Conservation (phyloP, 78 protist species). For the Andalucia godoyi region DNA sequence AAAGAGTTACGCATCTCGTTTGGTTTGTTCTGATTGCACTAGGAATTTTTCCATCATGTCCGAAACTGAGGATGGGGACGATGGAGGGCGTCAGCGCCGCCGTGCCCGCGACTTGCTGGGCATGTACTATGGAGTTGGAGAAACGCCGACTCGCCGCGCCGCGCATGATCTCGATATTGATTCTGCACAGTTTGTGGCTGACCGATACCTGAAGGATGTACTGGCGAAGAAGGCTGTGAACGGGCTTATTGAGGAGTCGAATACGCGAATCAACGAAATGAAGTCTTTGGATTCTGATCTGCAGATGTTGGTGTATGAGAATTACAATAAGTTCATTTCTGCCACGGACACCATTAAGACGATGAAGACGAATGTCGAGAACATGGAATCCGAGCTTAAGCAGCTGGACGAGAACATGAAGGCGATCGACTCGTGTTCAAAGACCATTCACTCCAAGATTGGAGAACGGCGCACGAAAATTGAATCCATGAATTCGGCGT, state of each 20-base stretch:
- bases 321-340: conserved; percentile 85
- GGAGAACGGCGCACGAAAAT: neutral
- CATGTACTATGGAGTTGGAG: no score
- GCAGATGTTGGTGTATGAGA: conserved; percentile 85
- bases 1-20: no score
- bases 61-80: no score
- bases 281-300: conserved; percentile 68
- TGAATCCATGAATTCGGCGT: neutral
- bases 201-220: neutral
- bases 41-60: no score
- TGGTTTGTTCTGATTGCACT: no score
- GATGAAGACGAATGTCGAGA: conserved; percentile 74
- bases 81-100: no score
- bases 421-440: conserved; percentile 25
- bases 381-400: conserved; percentile 68
- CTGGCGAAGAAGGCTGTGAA: neutral
- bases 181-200: neutral
- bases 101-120: no score
- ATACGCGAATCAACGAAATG: conserved; percentile 9
- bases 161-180: no score
- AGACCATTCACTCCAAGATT: conserved; percentile 51
- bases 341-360: conserved; percentile 82
- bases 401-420: conserved; percentile 41
- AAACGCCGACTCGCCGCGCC: no score
- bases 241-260: neutral